Evolutionary conservation across 768 basidiomycete genomes (phyloP).

Genomic region (Podaxis rugospora): DNA sequence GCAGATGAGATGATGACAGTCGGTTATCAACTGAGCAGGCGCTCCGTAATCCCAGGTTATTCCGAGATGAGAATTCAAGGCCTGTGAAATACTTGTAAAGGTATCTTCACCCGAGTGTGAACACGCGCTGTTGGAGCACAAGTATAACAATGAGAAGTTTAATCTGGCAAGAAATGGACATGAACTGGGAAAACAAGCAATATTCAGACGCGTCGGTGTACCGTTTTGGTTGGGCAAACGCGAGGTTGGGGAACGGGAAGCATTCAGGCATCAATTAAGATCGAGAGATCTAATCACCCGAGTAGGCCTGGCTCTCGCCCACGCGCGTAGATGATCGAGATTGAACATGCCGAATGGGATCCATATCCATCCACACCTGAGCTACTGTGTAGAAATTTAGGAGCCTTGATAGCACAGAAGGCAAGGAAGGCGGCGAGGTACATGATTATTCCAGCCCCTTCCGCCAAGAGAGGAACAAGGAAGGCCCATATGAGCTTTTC

Average conservation of each 20-base stretch:
- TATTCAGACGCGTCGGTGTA: not conserved
- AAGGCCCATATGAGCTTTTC: not conserved
- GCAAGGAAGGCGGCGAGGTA: not conserved
- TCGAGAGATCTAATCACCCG: not conserved
- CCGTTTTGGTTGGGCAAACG: not conserved
- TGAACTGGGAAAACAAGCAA: not conserved
- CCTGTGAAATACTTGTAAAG: not conserved
- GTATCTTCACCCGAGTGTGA: not conserved
- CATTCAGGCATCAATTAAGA: constrained; percentile 1
- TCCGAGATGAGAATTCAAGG: not conserved
- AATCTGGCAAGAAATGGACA: not conserved
- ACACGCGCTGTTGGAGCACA: not conserved
- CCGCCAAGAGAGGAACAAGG: not conserved
- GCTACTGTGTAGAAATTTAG: not conserved
- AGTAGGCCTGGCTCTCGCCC: not conserved
- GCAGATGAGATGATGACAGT: not conserved
- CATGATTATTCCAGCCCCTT: not conserved
- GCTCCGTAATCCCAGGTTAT: not conserved
- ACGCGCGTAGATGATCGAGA: not conserved
- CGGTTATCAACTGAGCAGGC: constrained; percentile 1
- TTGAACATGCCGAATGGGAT: not conserved
- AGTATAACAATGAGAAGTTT: not conserved
- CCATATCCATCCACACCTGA: not conserved
- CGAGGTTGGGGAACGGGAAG: not conserved
- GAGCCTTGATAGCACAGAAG: not conserved